Percentiles rank a stretch among this genome's conserved stretches.
phyloP scores from a whole-genome alignment of 2,329 filamentous ascomycete species.

The Orbilia javanica region DNA sequence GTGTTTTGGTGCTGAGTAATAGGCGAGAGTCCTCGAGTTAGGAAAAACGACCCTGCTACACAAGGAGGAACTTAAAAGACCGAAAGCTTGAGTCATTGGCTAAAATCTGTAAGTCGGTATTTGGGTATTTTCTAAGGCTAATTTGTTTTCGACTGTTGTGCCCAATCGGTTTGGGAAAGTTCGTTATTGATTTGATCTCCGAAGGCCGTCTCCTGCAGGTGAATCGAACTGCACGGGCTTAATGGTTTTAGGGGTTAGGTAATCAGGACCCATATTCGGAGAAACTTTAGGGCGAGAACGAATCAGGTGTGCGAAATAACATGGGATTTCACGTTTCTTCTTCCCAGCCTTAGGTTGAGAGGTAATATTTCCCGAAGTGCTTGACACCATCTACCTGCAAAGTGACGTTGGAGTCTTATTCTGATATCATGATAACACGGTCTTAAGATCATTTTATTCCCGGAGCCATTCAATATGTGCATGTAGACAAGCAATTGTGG shows the following conservation, averaged over 20 bases:
- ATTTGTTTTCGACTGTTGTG: not conserved
- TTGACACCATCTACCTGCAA: not conserved
- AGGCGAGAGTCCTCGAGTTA: no score
- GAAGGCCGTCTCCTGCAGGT: slow-evolving; percentile 14
- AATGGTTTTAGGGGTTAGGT: slow-evolving; percentile 37
- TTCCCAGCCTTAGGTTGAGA: slow-evolving; percentile 19
- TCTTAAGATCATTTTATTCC: slow-evolving; percentile 4
- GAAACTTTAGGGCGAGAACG: slow-evolving; percentile 46
- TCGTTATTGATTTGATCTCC: slow-evolving; percentile 4
- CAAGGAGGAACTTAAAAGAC: slow-evolving; percentile 21
- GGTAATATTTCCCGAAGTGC: not conserved
- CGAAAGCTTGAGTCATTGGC: slow-evolving; percentile 41
- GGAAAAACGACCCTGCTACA: not conserved
- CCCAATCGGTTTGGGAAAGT: slow-evolving; percentile 30
- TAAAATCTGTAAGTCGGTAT: no score
- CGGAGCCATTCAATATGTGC: not conserved
- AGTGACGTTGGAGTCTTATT: slow-evolving; percentile 7
- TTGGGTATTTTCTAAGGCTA: not conserved
- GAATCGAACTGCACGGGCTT: not conserved
- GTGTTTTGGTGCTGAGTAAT: slow-evolving; percentile 42
- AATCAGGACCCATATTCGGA: slow-evolving; percentile 35
- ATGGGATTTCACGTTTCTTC: not conserved
- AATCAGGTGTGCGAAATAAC: not conserved
- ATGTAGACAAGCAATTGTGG: no score
- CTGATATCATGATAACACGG: slow-evolving; percentile 10